Evolutionary conservation across 352 stramenopile genomes (phyloP).

Genomic region (Phytophthora brassicae): DNA sequence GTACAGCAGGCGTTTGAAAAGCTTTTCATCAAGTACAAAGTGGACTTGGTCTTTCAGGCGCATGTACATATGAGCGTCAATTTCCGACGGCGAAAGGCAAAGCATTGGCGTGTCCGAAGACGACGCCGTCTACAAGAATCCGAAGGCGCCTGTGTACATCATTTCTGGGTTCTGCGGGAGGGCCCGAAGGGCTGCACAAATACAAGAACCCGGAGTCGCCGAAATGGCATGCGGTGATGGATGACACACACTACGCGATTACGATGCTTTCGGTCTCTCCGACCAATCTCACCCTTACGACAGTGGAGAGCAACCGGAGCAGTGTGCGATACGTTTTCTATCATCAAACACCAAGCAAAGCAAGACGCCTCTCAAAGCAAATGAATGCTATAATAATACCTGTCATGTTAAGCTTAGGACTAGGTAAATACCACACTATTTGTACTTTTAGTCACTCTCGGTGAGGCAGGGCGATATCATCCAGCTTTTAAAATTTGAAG

Average conservation of each 20-base stretch:
- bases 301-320: constrained; percentile 19
- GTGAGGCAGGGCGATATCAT: no score
- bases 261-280: constrained; percentile 28
- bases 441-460: no score
- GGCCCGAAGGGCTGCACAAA: constrained; percentile 31
- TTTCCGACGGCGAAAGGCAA: constrained; percentile 35
- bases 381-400: not conserved
- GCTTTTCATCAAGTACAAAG: constrained; percentile 60
- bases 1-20: constrained; percentile 56
- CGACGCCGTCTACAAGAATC: constrained; percentile 35
- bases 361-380: not conserved
- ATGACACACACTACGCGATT: constrained; percentile 35
- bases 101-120: constrained; percentile 44
- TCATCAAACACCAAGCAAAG: constrained; percentile 35
- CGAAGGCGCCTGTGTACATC: constrained; percentile 53
- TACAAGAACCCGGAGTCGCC: constrained; percentile 11
- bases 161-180: constrained; percentile 42
- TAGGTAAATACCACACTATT: no score
- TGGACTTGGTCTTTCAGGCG: constrained; percentile 50
- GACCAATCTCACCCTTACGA: constrained; percentile 32
- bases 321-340: constrained; percentile 42
- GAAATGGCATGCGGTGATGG: constrained; percentile 33
- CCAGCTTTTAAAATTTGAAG: no score
- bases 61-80: constrained; percentile 61
- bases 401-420: no score